Conservation (phyloP, 2,329 filamentous ascomycete genomes). For the Aureobasidium sp. region DNA sequence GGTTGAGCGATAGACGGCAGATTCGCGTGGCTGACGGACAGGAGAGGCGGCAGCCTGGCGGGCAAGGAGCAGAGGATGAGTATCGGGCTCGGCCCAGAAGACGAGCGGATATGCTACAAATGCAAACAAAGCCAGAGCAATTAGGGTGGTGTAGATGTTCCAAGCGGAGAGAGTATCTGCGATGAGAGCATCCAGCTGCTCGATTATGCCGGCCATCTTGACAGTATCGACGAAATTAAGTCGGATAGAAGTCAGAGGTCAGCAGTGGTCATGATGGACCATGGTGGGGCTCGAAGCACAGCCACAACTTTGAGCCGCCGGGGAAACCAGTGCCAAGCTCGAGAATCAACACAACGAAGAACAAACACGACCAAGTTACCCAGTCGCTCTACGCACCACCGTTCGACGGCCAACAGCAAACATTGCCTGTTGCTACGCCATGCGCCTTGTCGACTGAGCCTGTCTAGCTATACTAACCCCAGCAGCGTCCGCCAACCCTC, state of each 20-base stretch:
- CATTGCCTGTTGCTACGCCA: neutral
- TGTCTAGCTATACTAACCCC: constrained; percentile 4
- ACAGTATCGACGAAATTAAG: neutral
- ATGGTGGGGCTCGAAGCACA: neutral
- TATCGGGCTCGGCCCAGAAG: constrained; percentile 73
- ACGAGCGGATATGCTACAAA: constrained; percentile 66
- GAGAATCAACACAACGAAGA: neutral
- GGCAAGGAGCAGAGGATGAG: constrained; percentile 83
- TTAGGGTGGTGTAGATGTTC: constrained; percentile 70
- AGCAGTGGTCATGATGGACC: neutral
- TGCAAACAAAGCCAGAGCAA: constrained; percentile 59
- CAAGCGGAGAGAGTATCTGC: constrained; percentile 67
- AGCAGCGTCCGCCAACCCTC: neutral
- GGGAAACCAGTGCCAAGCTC: constrained; percentile 8
- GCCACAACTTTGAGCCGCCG: constrained; percentile 1
- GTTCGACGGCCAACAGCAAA: neutral
- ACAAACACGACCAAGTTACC: neutral
- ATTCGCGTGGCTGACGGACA: constrained; percentile 78
- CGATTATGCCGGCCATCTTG: constrained; percentile 44
- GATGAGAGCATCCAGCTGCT: constrained; percentile 65
- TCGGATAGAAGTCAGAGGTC: neutral
- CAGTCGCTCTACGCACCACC: too few relatives aligned
- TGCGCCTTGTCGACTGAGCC: neutral
- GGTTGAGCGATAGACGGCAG: constrained; percentile 75
- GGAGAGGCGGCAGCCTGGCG: constrained; percentile 73